Evolutionary conservation across 2,329 filamentous ascomycete species (phyloP).

Genomic region (Dactylella cylindrospora): DNA sequence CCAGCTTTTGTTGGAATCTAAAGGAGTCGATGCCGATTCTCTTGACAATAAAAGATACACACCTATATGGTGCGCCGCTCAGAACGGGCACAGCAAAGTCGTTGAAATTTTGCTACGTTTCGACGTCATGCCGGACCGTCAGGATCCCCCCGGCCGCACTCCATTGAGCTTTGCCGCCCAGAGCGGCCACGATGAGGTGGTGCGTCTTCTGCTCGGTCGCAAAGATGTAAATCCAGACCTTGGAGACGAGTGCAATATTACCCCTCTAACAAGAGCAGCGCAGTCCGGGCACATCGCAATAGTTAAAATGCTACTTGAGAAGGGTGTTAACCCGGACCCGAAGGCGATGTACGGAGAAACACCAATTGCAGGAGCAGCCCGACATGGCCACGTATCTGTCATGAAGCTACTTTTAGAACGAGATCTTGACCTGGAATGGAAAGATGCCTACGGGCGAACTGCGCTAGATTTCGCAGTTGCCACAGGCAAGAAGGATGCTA

Average conservation of each 20-base stretch:
- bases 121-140: too few relatives aligned
- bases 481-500: too few relatives aligned
- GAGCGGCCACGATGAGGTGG: constrained; percentile 8
- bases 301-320: neutral
- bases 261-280: neutral
- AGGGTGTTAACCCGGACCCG: neutral
- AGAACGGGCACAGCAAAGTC: neutral
- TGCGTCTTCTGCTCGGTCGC: constrained; percentile 16
- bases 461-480: too few relatives aligned
- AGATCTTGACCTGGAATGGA: too few relatives aligned
- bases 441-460: too few relatives aligned
- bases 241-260: too few relatives aligned
- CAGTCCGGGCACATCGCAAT: neutral
- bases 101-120: neutral
- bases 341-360: rapidly evolving
- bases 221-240: neutral
- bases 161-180: constrained; percentile 25
- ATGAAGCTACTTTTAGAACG: neutral
- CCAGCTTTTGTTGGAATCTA: neutral
- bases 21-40: neutral
- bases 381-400: neutral
- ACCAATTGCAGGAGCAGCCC: neutral
- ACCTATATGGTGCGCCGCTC: neutral
- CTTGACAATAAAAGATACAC: too few relatives aligned
- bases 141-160: constrained; percentile 20